phyloP scores from a whole-genome alignment of 1,284 basidiomycete species.

The Heimioporus retisporus region DNA sequence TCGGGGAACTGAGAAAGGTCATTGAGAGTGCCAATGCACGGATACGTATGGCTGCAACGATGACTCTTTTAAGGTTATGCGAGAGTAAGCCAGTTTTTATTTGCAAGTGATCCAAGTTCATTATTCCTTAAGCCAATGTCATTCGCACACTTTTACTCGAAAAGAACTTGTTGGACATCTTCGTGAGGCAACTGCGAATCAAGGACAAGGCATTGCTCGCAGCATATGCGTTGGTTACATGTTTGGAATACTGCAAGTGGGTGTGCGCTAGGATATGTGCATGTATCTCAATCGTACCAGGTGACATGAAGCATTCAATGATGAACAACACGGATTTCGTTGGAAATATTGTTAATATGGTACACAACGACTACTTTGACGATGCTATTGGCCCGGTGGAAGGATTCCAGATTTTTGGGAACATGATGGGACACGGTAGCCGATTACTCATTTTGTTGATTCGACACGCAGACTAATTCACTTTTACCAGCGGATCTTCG shows the following conservation, averaged over 20 bases:
- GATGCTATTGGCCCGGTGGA: neutral
- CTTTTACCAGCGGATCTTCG: neutral
- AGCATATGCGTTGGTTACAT: neutral
- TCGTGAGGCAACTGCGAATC: no score
- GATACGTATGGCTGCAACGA: no score
- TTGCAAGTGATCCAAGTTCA: constrained; percentile 5
- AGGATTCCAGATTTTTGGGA: neutral
- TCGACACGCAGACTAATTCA: neutral
- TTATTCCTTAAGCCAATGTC: constrained; percentile 4
- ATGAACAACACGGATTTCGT: neutral
- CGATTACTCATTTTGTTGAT: neutral
- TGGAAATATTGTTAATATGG: neutral
- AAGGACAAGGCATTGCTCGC: no score
- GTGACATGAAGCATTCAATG: neutral
- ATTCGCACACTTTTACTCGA: constrained; percentile 15
- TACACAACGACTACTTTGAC: neutral
- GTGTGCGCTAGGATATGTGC: neutral
- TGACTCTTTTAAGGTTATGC: no score
- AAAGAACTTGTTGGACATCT: neutral
- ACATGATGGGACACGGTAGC: neutral
- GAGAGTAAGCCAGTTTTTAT: no score
- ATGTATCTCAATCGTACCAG: neutral
- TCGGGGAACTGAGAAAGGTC: no score
- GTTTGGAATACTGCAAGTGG: neutral
- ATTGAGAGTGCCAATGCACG: no score